A percentile compares a stretch with the other conserved stretches of the same genome.
phyloP scores from a whole-genome alignment of 2,329 filamentous ascomycete species.

The Diaporthe vexans region DNA sequence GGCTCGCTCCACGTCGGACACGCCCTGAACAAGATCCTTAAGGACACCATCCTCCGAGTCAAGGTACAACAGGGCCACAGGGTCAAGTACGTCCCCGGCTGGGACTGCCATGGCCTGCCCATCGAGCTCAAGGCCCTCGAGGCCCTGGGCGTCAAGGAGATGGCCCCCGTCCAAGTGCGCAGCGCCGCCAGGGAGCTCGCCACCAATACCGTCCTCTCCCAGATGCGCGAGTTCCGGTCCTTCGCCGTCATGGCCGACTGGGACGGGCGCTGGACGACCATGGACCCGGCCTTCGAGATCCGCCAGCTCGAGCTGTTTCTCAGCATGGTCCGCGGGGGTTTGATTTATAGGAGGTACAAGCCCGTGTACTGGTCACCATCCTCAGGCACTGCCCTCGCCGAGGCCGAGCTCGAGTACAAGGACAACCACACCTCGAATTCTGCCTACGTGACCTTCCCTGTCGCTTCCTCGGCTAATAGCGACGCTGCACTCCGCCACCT shows the following conservation, averaged over 20 bases:
- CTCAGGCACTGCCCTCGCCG: constrained; percentile 82
- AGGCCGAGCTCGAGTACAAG: constrained; percentile 88
- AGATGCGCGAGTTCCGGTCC: constrained; percentile 80
- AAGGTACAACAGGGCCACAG: constrained; percentile 82
- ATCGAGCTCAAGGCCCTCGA: constrained; percentile 97
- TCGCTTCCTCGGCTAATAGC: constrained; percentile 64
- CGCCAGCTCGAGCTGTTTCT: constrained; percentile 82
- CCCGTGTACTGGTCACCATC: constrained; percentile 91
- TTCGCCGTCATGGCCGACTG: constrained; percentile 88
- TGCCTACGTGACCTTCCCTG: constrained; percentile 85
- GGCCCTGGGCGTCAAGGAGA: constrained; percentile 57
- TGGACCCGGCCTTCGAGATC: constrained; percentile 82
- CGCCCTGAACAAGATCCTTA: constrained; percentile 95
- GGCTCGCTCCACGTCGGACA: constrained; percentile 92
- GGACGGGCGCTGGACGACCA: constrained; percentile 82
- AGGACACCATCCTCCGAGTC: constrained; percentile 90
- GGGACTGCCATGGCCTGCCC: constrained; percentile 97
- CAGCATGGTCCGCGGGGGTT: constrained; percentile 78
- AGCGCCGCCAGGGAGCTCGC: constrained; percentile 76
- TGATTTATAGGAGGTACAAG: constrained; percentile 84
- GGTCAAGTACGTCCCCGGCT: constrained; percentile 89
- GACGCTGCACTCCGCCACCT: constrained; percentile 53
- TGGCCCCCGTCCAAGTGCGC: constrained; percentile 72
- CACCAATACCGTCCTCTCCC: constrained; percentile 75
- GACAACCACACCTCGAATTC: constrained; percentile 79